A percentile compares a stretch with the other conserved stretches of the same genome.
Conservation (phyloP, 1,139 yeast species). For the Kazachstania sp. region DNA sequence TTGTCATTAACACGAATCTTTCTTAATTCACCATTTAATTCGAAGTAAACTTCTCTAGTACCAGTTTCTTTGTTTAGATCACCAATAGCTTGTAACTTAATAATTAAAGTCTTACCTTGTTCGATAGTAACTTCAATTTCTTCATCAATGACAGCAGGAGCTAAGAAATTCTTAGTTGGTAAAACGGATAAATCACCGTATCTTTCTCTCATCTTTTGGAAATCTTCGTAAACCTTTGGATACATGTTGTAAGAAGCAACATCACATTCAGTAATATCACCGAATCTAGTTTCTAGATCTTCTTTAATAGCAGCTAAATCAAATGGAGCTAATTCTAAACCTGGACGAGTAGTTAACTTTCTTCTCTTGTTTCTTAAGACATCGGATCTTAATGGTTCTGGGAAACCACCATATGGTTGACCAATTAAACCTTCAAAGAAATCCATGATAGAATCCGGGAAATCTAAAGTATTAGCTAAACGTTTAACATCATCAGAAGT, state of each 20-base stretch:
- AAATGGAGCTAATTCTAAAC: slow-evolving; percentile 75
- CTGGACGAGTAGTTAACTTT: slow-evolving; percentile 84
- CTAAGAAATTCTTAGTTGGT: slow-evolving; percentile 85
- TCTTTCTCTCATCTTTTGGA: slow-evolving; percentile 60
- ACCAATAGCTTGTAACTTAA: slow-evolving; percentile 88
- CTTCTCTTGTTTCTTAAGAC: slow-evolving; percentile 83
- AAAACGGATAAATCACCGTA: slow-evolving; percentile 90
- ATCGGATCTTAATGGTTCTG: slow-evolving; percentile 92
- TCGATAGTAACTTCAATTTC: slow-evolving; percentile 86
- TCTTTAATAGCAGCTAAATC: slow-evolving; percentile 63
- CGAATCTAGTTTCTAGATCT: slow-evolving; percentile 60
- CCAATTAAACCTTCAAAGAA: slow-evolving; percentile 99
- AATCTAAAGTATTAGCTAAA: slow-evolving; percentile 83
- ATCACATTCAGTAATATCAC: slow-evolving; percentile 67
- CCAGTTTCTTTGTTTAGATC: slow-evolving; percentile 82
- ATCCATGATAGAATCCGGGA: slow-evolving; percentile 97
- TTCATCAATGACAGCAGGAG: slow-evolving; percentile 80
- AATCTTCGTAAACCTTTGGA: slow-evolving; percentile 93
- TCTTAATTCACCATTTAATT: slow-evolving; percentile 96
- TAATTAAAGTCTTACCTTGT: slow-evolving; percentile 86
- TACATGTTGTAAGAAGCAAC: slow-evolving; percentile 95
- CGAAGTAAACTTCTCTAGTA: slow-evolving; percentile 91
- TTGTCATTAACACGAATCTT: slow-evolving; percentile 88
- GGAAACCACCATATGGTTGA: slow-evolving; percentile 99
- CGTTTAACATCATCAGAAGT: slow-evolving; percentile 75